phyloP scores from a whole-genome alignment of 2,329 filamentous ascomycete genomes.

The Paraphaeosphaeria minitans region DNA sequence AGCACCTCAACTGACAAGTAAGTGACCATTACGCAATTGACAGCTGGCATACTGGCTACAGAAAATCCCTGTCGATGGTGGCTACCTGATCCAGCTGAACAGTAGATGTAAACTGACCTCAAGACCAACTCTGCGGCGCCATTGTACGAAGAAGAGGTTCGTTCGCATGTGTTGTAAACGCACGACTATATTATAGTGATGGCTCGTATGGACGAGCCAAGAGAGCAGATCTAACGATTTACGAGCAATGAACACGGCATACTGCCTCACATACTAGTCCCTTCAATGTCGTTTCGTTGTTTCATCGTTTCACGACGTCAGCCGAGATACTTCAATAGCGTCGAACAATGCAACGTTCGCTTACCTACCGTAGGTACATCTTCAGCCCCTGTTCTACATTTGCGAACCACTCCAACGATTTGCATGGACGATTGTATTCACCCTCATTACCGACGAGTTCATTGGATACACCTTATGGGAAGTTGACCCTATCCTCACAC shows the following conservation, averaged over 20 bases:
- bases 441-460: background rate
- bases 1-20: constrained; percentile 55
- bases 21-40: background rate
- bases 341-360: background rate
- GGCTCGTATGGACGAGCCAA: background rate
- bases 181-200: background rate
- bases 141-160: background rate
- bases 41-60: constrained; percentile 8
- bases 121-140: background rate
- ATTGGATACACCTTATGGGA: too few relatives aligned
- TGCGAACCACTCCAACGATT: background rate
- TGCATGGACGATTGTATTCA: background rate
- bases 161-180: background rate
- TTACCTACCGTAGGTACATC: too few relatives aligned
- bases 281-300: background rate
- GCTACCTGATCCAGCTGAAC: constrained; percentile 51
- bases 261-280: background rate
- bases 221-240: background rate
- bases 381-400: background rate
- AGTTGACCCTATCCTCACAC: background rate
- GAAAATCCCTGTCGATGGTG: constrained; percentile 60
- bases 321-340: background rate
- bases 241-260: background rate
- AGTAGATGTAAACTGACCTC: constrained; percentile 20
- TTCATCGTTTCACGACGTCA: background rate